Evolutionary conservation across 108 stramenopile genomes (phyloP).

Genomic region (Poteriospumella lacustris): DNA sequence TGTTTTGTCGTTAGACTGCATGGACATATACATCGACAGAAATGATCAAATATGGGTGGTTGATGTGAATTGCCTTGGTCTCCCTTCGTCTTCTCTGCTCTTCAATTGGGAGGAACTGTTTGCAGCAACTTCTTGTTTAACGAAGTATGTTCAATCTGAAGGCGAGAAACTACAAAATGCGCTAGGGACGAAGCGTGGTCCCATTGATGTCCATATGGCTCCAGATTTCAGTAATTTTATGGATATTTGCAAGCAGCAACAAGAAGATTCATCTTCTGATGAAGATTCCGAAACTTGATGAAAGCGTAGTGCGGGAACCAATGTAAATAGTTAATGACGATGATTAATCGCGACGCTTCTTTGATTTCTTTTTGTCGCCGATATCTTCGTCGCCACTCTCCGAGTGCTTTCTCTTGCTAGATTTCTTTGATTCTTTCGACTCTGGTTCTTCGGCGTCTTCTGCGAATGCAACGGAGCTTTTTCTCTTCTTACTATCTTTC

Average conservation of each 20-base stretch:
- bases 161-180: slow-evolving; percentile 67
- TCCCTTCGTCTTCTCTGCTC: slow-evolving; percentile 64
- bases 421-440: too few species aligned
- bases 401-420: too few species aligned
- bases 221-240: slow-evolving; percentile 2
- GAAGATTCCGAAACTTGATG: slow-evolving; percentile 4
- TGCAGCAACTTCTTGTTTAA: slow-evolving; percentile 36
- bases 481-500: neutral
- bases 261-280: too few species aligned
- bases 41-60: slow-evolving; percentile 70
- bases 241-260: slow-evolving; percentile 19
- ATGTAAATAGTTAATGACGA: too few species aligned
- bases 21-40: slow-evolving; percentile 74
- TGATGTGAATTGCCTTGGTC: slow-evolving; percentile 78
- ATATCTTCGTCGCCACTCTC: neutral
- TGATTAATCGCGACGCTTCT: too few species aligned
- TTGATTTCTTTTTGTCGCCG: neutral
- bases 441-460: too few species aligned
- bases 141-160: slow-evolving; percentile 64
- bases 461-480: too few species aligned
- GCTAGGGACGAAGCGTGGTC: slow-evolving; percentile 69
- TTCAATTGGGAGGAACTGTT: slow-evolving; percentile 73
- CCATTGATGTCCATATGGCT: slow-evolving; percentile 57
- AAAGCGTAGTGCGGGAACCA: too few species aligned
- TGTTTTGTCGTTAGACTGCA: slow-evolving; percentile 48